Base-by-base conservation (phyloP, 129 eudicot genomes). In the Escallonia herrerae region DNA sequence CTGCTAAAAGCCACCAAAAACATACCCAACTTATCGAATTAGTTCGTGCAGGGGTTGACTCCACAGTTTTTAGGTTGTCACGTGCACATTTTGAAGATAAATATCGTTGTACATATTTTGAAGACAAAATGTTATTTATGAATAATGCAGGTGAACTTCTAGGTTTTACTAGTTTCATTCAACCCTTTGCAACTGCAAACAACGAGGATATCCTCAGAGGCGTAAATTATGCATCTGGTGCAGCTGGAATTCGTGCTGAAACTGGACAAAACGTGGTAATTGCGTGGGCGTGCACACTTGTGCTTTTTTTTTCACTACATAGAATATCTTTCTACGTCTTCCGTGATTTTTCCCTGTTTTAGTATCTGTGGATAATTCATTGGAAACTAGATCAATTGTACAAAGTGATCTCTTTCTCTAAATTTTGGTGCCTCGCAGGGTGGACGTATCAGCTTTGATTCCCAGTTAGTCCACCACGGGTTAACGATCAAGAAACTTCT, bases 151-250 rank as follows among this genome's bases (percentile, higher is more conserved):
- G 82, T 67, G 43, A 63, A 72, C 59, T 42, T 48, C 47, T 77
- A 42, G 82, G 82, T 37, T 58, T 77, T 49, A 2, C 2, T 1
- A 10, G 72, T 10, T 72, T 15, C 63, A 43, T 50, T 56, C 71
- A 78, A 40, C 75, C 75, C 0, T 72, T 33, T 48, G 64, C 75
- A 51, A 58, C 44, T 7, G 46, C 47, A 72, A 42, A 48, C 15
- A n/a, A 40, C 47, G 39, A 49, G 57, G 46, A 77, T 10, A 62
- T 72, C 44, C 11, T 8, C 55, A 58, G 0, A 9, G 82, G 82
- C 9, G 72, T 72, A 43, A 78, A 78, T 51, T 78, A 78, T 6
- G 82, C 75, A 40, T 72, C 78, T 58, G 79, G 58, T 37, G 47
- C 63, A 63, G n/a, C 71, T 3, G 75, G 82, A 44, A 72, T 69